Base-by-base conservation (phyloP, 2,329 filamentous ascomycete genomes). In the Rasamsonia emersonii region DNA sequence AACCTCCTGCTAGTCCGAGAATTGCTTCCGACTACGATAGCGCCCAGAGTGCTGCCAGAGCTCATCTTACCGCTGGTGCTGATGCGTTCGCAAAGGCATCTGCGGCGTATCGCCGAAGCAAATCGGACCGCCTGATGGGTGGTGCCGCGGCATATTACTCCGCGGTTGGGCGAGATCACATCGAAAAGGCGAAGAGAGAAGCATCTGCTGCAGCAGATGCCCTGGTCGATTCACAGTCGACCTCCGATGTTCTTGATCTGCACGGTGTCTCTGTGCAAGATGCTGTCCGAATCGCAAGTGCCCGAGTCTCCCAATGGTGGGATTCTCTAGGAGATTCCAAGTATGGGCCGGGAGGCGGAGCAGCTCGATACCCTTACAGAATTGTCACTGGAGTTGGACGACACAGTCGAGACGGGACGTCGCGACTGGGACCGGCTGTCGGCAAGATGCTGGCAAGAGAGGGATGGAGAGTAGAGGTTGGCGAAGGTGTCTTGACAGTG, bases 251-350 rank as follows among this genome's bases (percentile, higher is more conserved):
- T 13, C 65, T 93, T 5, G 89, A 96, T 55, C 64, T 96, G 16
- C 89, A 96, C 54, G 85, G 86, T 4, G 76, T 94, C 4, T 77
- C 71, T 26, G 86, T 95, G 1, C 67, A 77, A 29, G 83, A 93
- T 53, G 89, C 82, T 2, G 77, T 86, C 18, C 70, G 83, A 3
- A 94, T 95, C 42, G 78, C 83, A 1, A 70, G 73, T 18, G 69
- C 77, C 28, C 71, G 70, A 21, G 79, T 82, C 0, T 67, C 72
- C 42, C 54, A 53, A 7, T 96, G 89, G 89, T 95, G 86, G 88
- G 63, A 75, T 11, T 59, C 61, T 0, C 61, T 86, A 6, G 82
- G 82, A 1, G 81, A 88, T 49, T 66, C 68, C 29, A 73, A 73
- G 41, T 68, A 70, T 27, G 62, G 63, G 37, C 51, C 44, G 3